Evolutionary conservation across 2,329 filamentous ascomycete species (phyloP).

Genomic region (Sporothrix inflata): DNA sequence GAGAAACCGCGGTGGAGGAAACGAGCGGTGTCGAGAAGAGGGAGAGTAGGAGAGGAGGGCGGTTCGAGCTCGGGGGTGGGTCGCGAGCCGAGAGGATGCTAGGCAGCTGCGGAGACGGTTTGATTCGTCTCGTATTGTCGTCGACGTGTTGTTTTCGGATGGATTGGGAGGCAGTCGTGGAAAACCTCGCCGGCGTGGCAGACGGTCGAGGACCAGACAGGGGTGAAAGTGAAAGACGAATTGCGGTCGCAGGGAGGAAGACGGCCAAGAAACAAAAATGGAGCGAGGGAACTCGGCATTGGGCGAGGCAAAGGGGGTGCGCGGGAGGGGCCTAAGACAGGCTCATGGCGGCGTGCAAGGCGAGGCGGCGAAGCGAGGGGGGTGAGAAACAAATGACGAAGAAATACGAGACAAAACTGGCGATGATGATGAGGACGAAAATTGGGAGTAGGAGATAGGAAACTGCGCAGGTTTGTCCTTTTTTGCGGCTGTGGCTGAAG

Average conservation of each 20-base stretch:
- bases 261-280: slow-evolving; percentile 17
- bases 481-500: slow-evolving; percentile 13
- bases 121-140: not conserved
- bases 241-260: not conserved
- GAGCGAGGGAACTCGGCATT: slow-evolving; percentile 10
- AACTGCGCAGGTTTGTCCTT: not conserved
- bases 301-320: not conserved
- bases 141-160: slow-evolving; percentile 20
- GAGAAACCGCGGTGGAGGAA: slow-evolving; percentile 1
- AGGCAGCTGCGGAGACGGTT: not conserved
- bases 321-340: slow-evolving; percentile 8
- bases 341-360: slow-evolving; percentile 9
- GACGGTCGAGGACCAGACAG: not conserved
- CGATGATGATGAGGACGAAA: not conserved
- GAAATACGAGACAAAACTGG: not conserved
- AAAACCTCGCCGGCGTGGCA: not conserved
- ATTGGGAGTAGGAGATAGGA: not conserved
- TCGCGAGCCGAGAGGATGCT: slow-evolving; percentile 16
- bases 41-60: not conserved
- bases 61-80: slow-evolving; percentile 20
- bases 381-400: not conserved
- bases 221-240: not conserved
- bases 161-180: not conserved
- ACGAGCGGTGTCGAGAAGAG: not conserved
- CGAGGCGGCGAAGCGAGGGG: slow-evolving; percentile 1